Base-by-base conservation (phyloP, 768 basidiomycete species). In the Mycena maculata region DNA sequence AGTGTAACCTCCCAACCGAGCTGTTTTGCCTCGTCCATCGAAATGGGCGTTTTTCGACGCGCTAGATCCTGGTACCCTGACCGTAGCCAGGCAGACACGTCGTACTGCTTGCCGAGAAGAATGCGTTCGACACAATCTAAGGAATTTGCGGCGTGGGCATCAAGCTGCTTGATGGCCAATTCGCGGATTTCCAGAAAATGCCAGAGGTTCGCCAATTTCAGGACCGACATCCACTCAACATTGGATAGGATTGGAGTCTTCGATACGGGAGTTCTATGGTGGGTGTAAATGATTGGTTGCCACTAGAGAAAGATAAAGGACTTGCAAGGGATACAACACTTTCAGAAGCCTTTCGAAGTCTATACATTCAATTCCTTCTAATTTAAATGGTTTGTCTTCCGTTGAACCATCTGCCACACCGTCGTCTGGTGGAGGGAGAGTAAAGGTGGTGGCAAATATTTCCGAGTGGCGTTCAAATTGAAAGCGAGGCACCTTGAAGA, bases 171-270 rank as follows among this genome's bases (percentile, higher is more conserved):
- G 33, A 78, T 68, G 16, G 79, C 78, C 38, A 71, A 41, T 18
- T 71, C 50, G 44, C 74, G 65, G 31, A 79, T 28, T 11, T 59
- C 23, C 2, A 71, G 38, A 20, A 75, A 77, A 25, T 73, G 68
- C 77, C 81, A 83, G 71, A 75, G 72, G 15, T 48, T 73, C 12
- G 79, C 61, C n/a, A 81, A 45, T 58, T 77, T 77, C 27, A 77
- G 52, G 42, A 80, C 75, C 0, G 75, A 68, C 27, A 75, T 70
- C 81, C 81, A 82, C 55, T 70, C 68, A 18, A 49, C 56, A 9
- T 47, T 23, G 1, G 4, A 8, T 10, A 57, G 18, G 9, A 4
- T 10, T 2, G 54, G 31, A 4, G 22, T 41, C 12, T 47, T 12
- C 12, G 48, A 44, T 11, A 54, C 41, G 6, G 15, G 8, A 25